Base-by-base conservation (phyloP, 2,329 filamentous ascomycete species). In the Ophiosphaerella herpotricha region DNA sequence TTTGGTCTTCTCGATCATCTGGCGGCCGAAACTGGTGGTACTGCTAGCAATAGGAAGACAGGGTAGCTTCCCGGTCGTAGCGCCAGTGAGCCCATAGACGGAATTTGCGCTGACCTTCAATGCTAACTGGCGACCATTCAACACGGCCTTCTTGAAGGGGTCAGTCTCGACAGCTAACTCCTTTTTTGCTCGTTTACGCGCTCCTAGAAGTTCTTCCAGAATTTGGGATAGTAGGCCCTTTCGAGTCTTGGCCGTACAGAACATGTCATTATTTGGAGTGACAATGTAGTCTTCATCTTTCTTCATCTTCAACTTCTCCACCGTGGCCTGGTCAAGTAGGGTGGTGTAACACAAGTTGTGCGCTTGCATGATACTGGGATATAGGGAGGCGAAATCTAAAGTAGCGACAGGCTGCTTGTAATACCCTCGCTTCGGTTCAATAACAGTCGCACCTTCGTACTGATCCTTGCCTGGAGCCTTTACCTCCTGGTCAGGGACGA, bases 1-100 rank as follows among this genome's bases (percentile, higher is more conserved):
- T 74, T 96, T 97, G 1, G 94, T 97, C 77, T 87, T 94, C 74
- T 97, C 93, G 78, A 99, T 99, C 94, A 99, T 99, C 71, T 97
- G 89, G 64, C 94, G 90, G 61, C 94, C 94, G 67, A 96, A 99
- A 78, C 89, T 91, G 1, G 94, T 99, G 12, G 94, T 97, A 75
- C 91, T 96, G 78, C 91, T 96, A 53, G 94, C 94, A 73, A 99
- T 97, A 35, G 89, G 86, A 51, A 99, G 79, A 80, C 94, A 99
- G 0, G 94, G 94, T 35, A 99, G 80, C 71, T 99, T 99, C 68
- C 94, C 94, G 29, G 91, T 91, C 0, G 92, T 97, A 2, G 94
- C 95, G 75, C 94, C 94, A 6, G 94, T 99, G 57, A 99, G 79
- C 79, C 94, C 94, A 75, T 99, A 99, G 24, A 99, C 94, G 72